These are phyloP conservation scores for Allantophomopsis lycopodina DNA, from an alignment of 2,329 filamentous ascomycete genomes.

Conservation along the genomic window DNA sequence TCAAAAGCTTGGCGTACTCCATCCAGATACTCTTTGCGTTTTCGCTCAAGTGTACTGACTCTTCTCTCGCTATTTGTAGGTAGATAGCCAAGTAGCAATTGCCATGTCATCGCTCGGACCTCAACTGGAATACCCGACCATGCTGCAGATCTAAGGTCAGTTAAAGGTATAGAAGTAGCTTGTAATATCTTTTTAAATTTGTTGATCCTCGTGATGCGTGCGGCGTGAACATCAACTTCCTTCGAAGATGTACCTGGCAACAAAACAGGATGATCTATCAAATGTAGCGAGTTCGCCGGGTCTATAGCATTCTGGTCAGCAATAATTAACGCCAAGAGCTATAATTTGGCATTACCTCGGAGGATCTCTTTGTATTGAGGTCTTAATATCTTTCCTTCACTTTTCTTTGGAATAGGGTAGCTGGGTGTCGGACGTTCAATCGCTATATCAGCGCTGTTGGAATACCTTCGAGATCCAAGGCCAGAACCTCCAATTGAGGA, in stretches of 20 bases:
- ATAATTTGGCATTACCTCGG: slow-evolving; percentile 32
- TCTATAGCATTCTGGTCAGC: slow-evolving; percentile 23
- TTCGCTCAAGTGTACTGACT: slow-evolving; percentile 79
- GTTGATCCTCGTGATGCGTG: slow-evolving; percentile 86
- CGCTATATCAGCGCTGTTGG: slow-evolving; percentile 87
- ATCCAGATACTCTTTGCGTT: slow-evolving; percentile 92
- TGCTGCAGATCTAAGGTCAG: slow-evolving; percentile 71
- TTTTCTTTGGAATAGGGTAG: slow-evolving; percentile 81
- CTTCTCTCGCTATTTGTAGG: slow-evolving; percentile 93
- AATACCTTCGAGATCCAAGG: slow-evolving; percentile 41
- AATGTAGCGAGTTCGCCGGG: slow-evolving; percentile 86
- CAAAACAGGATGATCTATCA: slow-evolving; percentile 76
- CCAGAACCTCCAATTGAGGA: slow-evolving; percentile 21
- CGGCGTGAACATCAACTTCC: slow-evolving; percentile 74
- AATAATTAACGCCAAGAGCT: background rate
- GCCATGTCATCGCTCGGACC: slow-evolving; percentile 98
- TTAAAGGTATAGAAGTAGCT: slow-evolving; percentile 73
- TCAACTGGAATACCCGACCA: slow-evolving; percentile 95
- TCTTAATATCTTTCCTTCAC: slow-evolving; percentile 86
- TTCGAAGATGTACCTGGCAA: slow-evolving; percentile 65
- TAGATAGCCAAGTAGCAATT: slow-evolving; percentile 85
- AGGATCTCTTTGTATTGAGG: slow-evolving; percentile 98
- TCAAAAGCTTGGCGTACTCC: slow-evolving; percentile 68
- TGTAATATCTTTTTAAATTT: slow-evolving; percentile 97
- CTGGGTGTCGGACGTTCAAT: slow-evolving; percentile 71